Evolutionary conservation across 106 monocot species (phyloP), one percentile per base, ranked within the genome.

Genomic region (Platanthera zijinensis): DNA sequence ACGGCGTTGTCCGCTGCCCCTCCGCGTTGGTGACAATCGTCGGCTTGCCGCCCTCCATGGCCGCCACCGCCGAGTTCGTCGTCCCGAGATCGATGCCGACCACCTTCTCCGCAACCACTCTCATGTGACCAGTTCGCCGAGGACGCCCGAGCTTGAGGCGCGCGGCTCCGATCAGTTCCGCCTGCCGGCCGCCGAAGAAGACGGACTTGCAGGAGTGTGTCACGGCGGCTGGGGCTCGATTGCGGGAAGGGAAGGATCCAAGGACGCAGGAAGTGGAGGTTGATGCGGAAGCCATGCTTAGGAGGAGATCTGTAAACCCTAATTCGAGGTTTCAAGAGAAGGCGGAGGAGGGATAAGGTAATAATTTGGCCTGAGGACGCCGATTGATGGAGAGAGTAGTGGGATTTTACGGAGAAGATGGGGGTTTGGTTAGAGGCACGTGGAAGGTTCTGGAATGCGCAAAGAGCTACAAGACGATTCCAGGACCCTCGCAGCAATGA

Each of bases 41-140:
- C 57, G 95, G 95, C 84, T 92, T 92, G 52, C 95, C 95, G 22
- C 95, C 95, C 72, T 96, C 95, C 95, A 92, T 96, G 54, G 92
- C 95, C n/a, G 95, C 95, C 30, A 96, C 95, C 6, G 95, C 95
- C 49, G 95, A 96, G 84, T 96, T 96, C 10, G 95, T 96, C 5
- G 95, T 95, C 51, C 95, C 95, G 19, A 95, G 86, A 84, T 95
- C 95, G 50, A 95, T 95, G 46, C 95, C 95, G 0, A 95, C 95
- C 8, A 93, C 82, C 14, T 90, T 80, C 0, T 0, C 78, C 68
- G 71, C 39, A 14, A 39, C 71, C 4, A 3, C 67, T 10, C 49
- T 46, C 47, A 17, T 71, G 59, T 21, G 48, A 5, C 70, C 70
- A 2, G 19, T 21, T 28, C 61, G 22, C n/a, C 78, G 71, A 12